Base-by-base conservation (phyloP, 768 basidiomycete species). In the Rhizopogon vesiculosus region DNA sequence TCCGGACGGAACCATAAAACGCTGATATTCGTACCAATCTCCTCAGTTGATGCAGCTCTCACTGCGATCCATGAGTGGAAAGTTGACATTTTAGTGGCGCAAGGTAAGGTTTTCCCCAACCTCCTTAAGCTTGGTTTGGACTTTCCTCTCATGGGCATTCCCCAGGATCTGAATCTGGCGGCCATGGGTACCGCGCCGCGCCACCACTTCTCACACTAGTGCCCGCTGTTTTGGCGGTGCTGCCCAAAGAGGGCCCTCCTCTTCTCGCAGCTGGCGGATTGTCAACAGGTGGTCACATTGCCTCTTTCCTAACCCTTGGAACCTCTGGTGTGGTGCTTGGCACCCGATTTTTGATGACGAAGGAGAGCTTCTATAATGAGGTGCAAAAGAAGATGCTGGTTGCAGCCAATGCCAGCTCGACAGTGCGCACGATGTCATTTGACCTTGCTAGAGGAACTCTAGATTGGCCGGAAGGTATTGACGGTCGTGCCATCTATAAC, bases 181-280 rank as follows among this genome's bases (percentile, higher is more conserved):
- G 91, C 28, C 91, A 93, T 69, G 89, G 88, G 7, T 70, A 76
- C 45, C 59, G 70, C 19, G 64, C 75, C 41, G 81, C 86, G 7
- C 78, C 80, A 39, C 82, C 90, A 1, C 74, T 88, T 52, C 68
- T 84, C 53, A 80, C 78, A 13, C 72, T 92, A 43, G 64, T 91
- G 53, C 76, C 86, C 6, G 72, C 76, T 53, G 74, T 89, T 60
- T 69, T 83, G 42, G 67, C 75, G 39, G 71, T 68, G 10, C 58
- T 83, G 16, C 66, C 76, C 3, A 62, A 70, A 38, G 68, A 68
- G 38, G 71, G 74, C 4, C 81, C 82, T 0, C 80, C 80, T 3
- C 61, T 93, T 52, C 69, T 93, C 31, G 90, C 83, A 15, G 90
- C 91, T 2, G 91, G 91, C 31, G 91, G 91, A 0, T 61, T 93